Base-by-base conservation (phyloP, 768 basidiomycete species). In the Mycena rosella region DNA sequence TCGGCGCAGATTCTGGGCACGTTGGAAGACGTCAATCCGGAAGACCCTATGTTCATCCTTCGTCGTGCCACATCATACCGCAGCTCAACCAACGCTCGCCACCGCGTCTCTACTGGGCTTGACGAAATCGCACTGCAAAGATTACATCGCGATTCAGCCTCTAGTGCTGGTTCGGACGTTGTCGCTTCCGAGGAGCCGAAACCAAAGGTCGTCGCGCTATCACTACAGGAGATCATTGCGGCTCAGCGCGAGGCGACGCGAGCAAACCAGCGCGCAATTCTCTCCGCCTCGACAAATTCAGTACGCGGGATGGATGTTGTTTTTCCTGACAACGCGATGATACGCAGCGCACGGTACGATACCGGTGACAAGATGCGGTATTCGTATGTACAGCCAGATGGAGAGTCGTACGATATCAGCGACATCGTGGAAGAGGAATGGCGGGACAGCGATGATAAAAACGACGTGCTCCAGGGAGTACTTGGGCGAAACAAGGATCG, bases 361-460 rank as follows among this genome's bases (percentile, higher is more conserved):
- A 76, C 80, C 7, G 88, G 86, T 45, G 92, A 94, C 69, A 82
- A 84, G 51, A 91, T 96, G 81, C 91, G 96, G 0, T 99, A 99
- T 77, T 98, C 96, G 42, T 98, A 95, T 76, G 92, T 98, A 45
- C 91, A 95, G 68, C 86, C 89, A 3, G 95, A 96, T 68, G 97
- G 96, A 3, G 94, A 94, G 80, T 92, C 92, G 0, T 93, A 91
- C 74, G 97, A 99, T 77, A 95, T 99, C 76, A 96, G 94, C 73
- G 92, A 97, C 69, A 91, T 98, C 55, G 87, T 98, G 52, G 95
- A 96, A 75, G 89, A 94, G 78, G 97, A 97, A 72, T 92, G 93
- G 85, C 82, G 87, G n/a, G 88, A 86, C 30, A 82, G 82, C 42
- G 79, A 78, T 42, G 77, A 82, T 32, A 83, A 85, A 74, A 84